phyloP scores from a whole-genome alignment of 352 stramenopile genomes.

The Globisporangium mamillatum region DNA sequence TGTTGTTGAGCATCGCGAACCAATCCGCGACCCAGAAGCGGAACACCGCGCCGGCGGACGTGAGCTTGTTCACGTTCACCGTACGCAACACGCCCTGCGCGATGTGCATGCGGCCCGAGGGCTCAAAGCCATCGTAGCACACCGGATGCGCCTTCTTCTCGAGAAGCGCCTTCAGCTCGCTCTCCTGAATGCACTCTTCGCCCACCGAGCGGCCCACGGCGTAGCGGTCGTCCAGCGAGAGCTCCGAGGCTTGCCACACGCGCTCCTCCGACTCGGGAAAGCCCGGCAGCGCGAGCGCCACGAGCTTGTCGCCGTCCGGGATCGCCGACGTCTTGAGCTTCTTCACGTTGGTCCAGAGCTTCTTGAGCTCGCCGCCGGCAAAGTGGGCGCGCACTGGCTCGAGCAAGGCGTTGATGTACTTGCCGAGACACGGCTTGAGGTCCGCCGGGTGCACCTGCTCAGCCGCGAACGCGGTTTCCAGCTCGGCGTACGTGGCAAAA shows the following conservation, averaged over 20 bases:
- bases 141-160: constrained; percentile 89
- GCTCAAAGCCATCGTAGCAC: constrained; percentile 99
- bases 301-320: constrained; percentile 71
- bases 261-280: constrained; percentile 59
- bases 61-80: constrained; percentile 97
- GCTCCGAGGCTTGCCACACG: constrained; percentile 70
- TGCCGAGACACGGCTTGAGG: constrained; percentile 93
- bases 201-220: constrained; percentile 81
- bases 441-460: constrained; percentile 96
- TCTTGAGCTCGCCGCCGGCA: constrained; percentile 90
- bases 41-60: constrained; percentile 93
- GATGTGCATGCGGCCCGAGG: constrained; percentile 99
- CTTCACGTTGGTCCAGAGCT: constrained; percentile 94
- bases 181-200: constrained; percentile 93
- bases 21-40: constrained; percentile 99
- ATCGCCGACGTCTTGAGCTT: constrained; percentile 73
- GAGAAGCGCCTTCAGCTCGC: constrained; percentile 78
- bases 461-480: constrained; percentile 90
- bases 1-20: constrained; percentile 99
- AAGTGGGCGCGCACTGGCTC: constrained; percentile 98
- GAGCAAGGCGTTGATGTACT: constrained; percentile 93
- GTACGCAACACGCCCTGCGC: constrained; percentile 95
- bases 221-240: constrained; percentile 83
- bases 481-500: constrained; percentile 89
- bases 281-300: constrained; percentile 54